These are phyloP conservation scores for Pseudopithomyces chartarum DNA, from an alignment of 2,329 filamentous ascomycete species.

Conservation along the genomic window DNA sequence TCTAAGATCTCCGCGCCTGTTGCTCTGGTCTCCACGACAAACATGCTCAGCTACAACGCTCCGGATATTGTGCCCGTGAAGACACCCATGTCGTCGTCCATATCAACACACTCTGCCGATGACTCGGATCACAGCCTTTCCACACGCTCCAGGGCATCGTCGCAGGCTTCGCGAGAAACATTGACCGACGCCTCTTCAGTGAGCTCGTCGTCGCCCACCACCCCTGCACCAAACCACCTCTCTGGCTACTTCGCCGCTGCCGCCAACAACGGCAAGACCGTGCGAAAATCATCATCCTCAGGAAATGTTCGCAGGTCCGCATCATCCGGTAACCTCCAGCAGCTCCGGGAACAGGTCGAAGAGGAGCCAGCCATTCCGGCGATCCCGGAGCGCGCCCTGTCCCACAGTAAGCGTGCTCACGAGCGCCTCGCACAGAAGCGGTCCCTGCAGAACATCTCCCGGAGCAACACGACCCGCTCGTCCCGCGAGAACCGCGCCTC, in stretches of 20 bases:
- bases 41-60: slow-evolving; percentile 93
- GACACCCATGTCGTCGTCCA: slow-evolving; percentile 56
- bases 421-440: slow-evolving; percentile 74
- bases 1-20: slow-evolving; percentile 86
- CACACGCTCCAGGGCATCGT: slow-evolving; percentile 51
- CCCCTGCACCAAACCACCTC: slow-evolving; percentile 60
- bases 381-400: slow-evolving; percentile 78
- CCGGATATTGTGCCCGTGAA: slow-evolving; percentile 69
- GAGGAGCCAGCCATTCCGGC: slow-evolving; percentile 60
- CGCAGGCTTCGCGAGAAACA: slow-evolving; percentile 66
- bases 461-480: slow-evolving; percentile 57
- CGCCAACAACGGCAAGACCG: slow-evolving; percentile 52
- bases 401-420: slow-evolving; percentile 87
- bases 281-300: slow-evolving; percentile 48
- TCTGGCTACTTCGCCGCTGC: slow-evolving; percentile 63
- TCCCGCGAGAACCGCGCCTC: slow-evolving; percentile 61
- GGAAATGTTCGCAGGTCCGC: slow-evolving; percentile 47
- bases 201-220: slow-evolving; percentile 52
- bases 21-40: slow-evolving; percentile 89
- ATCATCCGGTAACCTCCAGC: slow-evolving; percentile 42
- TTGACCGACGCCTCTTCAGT: slow-evolving; percentile 68
- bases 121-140: slow-evolving; percentile 70
- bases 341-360: slow-evolving; percentile 27
- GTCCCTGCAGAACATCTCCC: slow-evolving; percentile 58
- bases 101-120: slow-evolving; percentile 65